Base-by-base conservation (phyloP, 2,329 filamentous ascomycete species). In the Cladophialophora exuberans region DNA sequence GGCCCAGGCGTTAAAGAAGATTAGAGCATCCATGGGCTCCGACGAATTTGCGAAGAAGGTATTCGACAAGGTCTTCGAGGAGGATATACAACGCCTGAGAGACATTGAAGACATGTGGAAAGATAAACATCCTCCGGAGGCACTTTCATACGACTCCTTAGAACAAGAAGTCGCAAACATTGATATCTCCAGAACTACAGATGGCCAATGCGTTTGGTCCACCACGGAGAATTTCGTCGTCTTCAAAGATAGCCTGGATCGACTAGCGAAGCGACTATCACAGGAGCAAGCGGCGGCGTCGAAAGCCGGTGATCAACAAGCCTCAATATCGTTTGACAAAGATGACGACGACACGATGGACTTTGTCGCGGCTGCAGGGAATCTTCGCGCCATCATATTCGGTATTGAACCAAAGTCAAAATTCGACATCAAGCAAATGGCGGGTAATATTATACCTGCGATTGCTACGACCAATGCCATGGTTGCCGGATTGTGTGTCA, bases 391-490 rank as follows among this genome's bases (percentile, higher is more conserved):
- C 1, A 79, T 83, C 20, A 81, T 96, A n/a, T 99, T 99, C 68
- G 88, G 86, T 52, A 96, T 99, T 54, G 88, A 93, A 50, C 76
- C 79, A 3, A 93, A 90, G 70, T 96, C 91, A 18, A 90, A 95
- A 56, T 99, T 97, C 67, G 92, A 97, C 68, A 92, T 94, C 66
- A 99, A 99, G 76, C 83, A 99, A 73, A 99, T 97, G 93, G 94
- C 94, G 3, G 94, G 94, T 50, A 99, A 99, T 70, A 99, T 99
- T 66, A 99, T 99, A 58, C 94, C 94, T 1, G 94, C 94, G 1
- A 99, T 99, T 68, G 94, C 94, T 4, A 99, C 94, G 0, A 97
- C 94, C 0, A 99, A 99, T 70, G 94, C 94, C 13, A 96, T 97
- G 70, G 93, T 94, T 1, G 94, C 94, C 13, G 88, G 90, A 10